Evolutionary conservation across 176 grass and related monocot species (phyloP), one percentile per base, ranked within the genome.

Genomic region (Elaeis guineensis): DNA sequence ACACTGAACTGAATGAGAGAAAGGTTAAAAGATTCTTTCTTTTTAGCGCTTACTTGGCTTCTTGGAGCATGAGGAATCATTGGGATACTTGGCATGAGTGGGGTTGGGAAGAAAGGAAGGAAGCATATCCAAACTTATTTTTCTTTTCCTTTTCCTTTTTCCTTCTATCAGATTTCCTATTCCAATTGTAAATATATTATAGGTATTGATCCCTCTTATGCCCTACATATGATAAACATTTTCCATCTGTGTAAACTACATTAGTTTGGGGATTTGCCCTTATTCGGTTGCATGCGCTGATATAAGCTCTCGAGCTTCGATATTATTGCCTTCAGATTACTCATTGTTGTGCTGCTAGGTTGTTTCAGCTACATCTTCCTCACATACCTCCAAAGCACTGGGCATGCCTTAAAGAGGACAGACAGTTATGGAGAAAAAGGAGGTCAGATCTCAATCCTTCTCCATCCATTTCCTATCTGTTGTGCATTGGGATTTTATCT

Each of bases 201-300:
- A 21, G 28, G 28, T 66, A 75, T 67, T 65, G 24, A 74, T 69
- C 15, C 21, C 30, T 44, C 26, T 58, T 26, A 35, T 35, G 57
- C 20, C 25, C 63, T 80, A 95, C 89, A 95, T 95, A 79, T 82
- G 85, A 95, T 95, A 79, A 85, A 11, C 11, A 44, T 44, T 75
- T 85, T 76, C 50, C 53, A 16, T 68, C 4, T 63, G 23, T 25
- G 71, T 52, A 82, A 51, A 55, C 57, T 62, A 44, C 54, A 61
- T 18, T 66, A 64, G 51, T 64, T 17, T 66, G n/a, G 69, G 54
- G 52, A 74, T 78, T 78, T 83, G 55, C 69, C 65, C 52, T 75
- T 69, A 25, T 64, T 61, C 58, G 18, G 57, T 22, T 17, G 52
- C 35, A 12, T 44, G 56, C 30, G 62, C 23, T 50, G 56, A 9